Evolutionary conservation across 2,329 filamentous ascomycete genomes (phyloP), one percentile per base, ranked within the genome.

Genomic region (Incumbomyces lentus): DNA sequence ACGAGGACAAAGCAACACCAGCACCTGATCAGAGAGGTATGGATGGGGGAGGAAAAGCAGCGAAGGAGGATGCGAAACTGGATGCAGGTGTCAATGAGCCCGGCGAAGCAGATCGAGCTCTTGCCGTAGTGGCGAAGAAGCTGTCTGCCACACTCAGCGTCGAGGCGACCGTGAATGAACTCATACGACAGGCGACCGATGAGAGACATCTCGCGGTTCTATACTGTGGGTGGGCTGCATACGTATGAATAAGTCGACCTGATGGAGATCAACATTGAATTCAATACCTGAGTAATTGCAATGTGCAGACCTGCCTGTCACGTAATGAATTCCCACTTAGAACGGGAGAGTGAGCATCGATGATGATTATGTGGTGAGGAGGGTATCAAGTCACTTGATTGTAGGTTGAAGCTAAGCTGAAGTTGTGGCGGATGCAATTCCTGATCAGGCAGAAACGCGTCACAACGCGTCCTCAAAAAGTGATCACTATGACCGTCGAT

Each of bases 51-150:
- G 17, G n/a, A 7, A 10, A 8, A n/a, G 31, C n/a, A 22, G 33
- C 16, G 8, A 31, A 7, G 30, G 34, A 30, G 10, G 26, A 22
- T 13, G n/a, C 8, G 11, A 44, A 22, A 26, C 30, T 22, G 6
- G 8, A 61, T 73, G 43, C 30, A 16, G 67, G 71, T 11, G 63
- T 66, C 16, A 71, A 73, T 52, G 79, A 84, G 52, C 42, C 77
- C 0, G 80, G 78, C 65, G 93, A 98, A 66, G 93, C 92, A 2
- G 89, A 95, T 53, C 75, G 93, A 48, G 92, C 93, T 1, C 71
- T 99, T 47, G 86, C 88, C 48, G 84, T 96, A 17, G 92, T 99
- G 47, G 81, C 86, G 61, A 96, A 95, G 76, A 99, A 99, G 69
- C 66, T 99, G 55, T 86, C 84, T 52, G 95, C 95, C 72, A 89